Base-by-base conservation (phyloP, 768 basidiomycete genomes). In the Xerocomellus chrysenteron region DNA sequence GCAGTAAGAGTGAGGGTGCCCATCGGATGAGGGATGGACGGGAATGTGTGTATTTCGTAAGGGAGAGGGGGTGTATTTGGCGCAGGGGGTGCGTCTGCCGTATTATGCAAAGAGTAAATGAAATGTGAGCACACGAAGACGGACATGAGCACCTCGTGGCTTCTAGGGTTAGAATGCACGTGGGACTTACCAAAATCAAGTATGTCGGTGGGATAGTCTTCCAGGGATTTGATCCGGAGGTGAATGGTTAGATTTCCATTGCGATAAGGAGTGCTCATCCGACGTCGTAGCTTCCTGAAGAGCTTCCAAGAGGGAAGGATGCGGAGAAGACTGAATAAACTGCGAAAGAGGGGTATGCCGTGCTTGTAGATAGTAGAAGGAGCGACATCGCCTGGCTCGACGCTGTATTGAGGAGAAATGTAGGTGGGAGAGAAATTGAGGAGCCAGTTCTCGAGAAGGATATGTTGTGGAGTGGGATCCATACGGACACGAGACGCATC, bases 341-440 rank as follows among this genome's bases (percentile, higher is more conserved):
- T 89, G 48, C 91, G 81, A 75, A 92, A 93, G 19, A 92, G 79
- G 33, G 88, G 81, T 64, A 93, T 92, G 36, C 87, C 84, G 63
- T 92, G 86, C 71, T 93, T 93, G 80, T 93, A 93, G 52, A 91
- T 86, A 13, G 86, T 88, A 0, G 90, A 80, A 36, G 87, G 82
- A 14, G 85, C 82, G 39, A 87, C 77, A 56, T 87, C 86, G 47
- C 71, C 62, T 43, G 56, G 61, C 53, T 68, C 68, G 44, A 68
- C 64, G 46, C 68, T 62, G 13, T 60, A 52, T n/a, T 60, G 58
- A 11, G 54, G 21, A 41, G 53, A 52, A 44, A 40, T 55, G 57
- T 48, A 56, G 49, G 28, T 59, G 47, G 55, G 73, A 69, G 69
- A 54, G 62, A 86, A 84, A 40, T 66, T 71, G 56, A 92, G 76